Base-by-base conservation (phyloP, 2,329 filamentous ascomycete species). In the Venturia pyrina region DNA sequence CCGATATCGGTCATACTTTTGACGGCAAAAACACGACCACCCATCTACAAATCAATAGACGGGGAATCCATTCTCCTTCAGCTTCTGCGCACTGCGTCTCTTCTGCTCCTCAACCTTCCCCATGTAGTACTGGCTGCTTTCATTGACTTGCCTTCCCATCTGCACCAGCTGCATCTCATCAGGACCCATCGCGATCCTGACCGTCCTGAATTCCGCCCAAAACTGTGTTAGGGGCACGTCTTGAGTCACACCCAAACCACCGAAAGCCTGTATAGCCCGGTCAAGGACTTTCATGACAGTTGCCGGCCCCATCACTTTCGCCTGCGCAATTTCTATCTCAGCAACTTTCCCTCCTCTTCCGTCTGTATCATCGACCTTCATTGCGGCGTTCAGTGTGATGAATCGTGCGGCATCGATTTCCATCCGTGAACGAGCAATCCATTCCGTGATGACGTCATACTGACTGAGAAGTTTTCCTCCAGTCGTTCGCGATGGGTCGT, bases 401-500 rank as follows among this genome's bases (percentile, higher is more conserved):
- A 99, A 84, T 43, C 95, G 89, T 0, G 93, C 91, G 0, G 93
- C 87, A 76, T 98, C 93, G 73, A 98, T 96, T 75, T 98, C 93
- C 70, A 98, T 88, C 34, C 95, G 88, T 1, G 91, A 93, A 73
- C 88, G 90, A 53, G 95, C 95, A 46, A 98, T 91, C 85, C 95
- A 96, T 75, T 97, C 91, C 50, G 98, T 86, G 78, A 97, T 93
- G 41, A 97, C 90, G 71, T 93, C 95, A 78, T 99, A 95, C 75
- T 96, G 87, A 73, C 86, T 85, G 48, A 99, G 85, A 67, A 87
- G 84, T 80, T 96, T 90, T 74, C 93, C 92, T 74, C 99, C 99
- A 0, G 95, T 89, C 72, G 88, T 92, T 83, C 97, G 97, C 72
- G 80, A 82, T 61, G 90, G 87, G 79, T 99, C 93, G 79, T 98